Evolutionary conservation across 208 protist genomes (phyloP).

Genomic region (Phytomonas sp.): DNA sequence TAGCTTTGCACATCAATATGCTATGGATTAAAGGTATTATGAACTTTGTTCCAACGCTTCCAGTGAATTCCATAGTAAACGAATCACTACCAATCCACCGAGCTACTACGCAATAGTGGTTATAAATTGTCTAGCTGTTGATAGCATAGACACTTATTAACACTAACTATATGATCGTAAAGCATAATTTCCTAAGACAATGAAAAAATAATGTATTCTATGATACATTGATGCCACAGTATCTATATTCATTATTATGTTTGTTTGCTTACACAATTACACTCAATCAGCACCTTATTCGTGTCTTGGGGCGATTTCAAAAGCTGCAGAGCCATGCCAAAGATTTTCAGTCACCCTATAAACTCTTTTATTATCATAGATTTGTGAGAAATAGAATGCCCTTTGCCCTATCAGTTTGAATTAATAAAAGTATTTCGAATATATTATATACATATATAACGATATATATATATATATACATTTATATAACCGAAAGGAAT

Average conservation of each 20-base stretch:
- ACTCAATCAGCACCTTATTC: not conserved
- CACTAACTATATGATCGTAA: not conserved
- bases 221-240: not conserved
- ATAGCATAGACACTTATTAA: not conserved
- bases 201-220: not conserved
- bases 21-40: not conserved
- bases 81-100: not conserved
- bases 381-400: not conserved
- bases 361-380: conserved; percentile 6
- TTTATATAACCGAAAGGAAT: conserved; percentile 12
- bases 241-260: conserved; percentile 1
- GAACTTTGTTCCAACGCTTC: not conserved
- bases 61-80: not conserved
- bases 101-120: not conserved
- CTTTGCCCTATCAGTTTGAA: conserved; percentile 9
- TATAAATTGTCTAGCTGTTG: not conserved
- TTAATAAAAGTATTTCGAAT: conserved; percentile 11
- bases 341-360: not conserved
- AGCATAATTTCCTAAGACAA: not conserved
- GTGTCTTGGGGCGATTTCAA: not conserved
- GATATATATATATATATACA: conserved; percentile 7
- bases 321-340: not conserved
- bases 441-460: conserved; percentile 8
- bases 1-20: not conserved
- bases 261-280: not conserved